Evolutionary conservation across 345 rosid species (phyloP).

Genomic region (Crucihimalaya himalaica): DNA sequence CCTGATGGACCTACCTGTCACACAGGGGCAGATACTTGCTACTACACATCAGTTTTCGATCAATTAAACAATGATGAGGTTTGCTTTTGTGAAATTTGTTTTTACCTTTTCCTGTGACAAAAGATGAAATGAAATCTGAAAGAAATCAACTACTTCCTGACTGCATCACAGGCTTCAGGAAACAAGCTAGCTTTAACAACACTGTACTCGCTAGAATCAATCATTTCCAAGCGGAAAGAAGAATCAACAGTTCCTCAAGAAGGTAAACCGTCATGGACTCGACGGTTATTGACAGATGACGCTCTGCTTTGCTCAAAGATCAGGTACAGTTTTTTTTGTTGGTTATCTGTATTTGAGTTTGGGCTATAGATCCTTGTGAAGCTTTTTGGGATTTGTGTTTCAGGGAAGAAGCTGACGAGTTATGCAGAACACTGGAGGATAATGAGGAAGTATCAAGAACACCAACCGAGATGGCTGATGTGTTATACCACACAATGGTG

Average conservation of each 20-base stretch:
- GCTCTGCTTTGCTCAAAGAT: conserved; percentile 70
- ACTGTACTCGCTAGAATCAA: conserved; percentile 65
- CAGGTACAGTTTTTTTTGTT: conserved; percentile 48
- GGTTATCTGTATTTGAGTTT: neutral
- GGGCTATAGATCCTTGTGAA: neutral
- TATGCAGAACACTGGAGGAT: conserved; percentile 76
- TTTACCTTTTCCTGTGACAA: neutral
- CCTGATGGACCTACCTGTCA: conserved; percentile 97
- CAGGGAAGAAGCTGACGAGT: conserved; percentile 89
- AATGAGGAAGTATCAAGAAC: conserved; percentile 59
- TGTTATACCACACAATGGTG: conserved; percentile 78
- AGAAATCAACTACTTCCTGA: neutral
- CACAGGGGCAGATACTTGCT: conserved; percentile 91
- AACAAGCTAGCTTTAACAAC: conserved; percentile 61
- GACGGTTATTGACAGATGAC: conserved; percentile 52
- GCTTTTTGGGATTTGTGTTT: neutral
- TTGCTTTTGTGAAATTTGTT: neutral
- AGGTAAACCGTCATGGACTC: conserved; percentile 86
- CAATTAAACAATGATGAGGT: conserved; percentile 60
- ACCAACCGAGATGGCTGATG: conserved; percentile 85
- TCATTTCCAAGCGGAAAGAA: conserved; percentile 65
- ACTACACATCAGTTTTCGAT: conserved; percentile 58
- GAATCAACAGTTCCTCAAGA: conserved; percentile 51
- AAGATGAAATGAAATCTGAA: neutral
- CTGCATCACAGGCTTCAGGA: conserved; percentile 51